Conservation (phyloP, 805 yeast species). For the Monosporozyma yasuniensis region DNA sequence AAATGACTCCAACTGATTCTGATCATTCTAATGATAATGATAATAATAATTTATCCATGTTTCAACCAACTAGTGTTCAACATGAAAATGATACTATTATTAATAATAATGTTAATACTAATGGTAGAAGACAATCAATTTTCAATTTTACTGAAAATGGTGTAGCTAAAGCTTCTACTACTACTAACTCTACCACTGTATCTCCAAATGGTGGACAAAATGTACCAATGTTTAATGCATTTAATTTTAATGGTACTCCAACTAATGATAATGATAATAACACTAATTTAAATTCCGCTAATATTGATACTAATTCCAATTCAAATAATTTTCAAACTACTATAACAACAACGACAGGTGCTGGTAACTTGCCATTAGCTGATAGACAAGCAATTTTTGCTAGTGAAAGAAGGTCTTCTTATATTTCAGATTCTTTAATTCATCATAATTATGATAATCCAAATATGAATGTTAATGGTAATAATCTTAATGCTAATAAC, state of each 20-base stretch:
- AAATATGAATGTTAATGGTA: not conserved
- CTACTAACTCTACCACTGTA: not conserved
- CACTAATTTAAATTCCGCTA: not conserved
- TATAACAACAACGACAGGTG: not conserved
- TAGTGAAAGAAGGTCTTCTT: slow-evolving; percentile 63
- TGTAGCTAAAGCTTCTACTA: not conserved
- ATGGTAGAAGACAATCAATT: slow-evolving; percentile 11
- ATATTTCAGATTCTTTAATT: slow-evolving; percentile 58
- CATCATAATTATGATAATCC: slow-evolving; percentile 11
- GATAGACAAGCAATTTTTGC: not conserved
- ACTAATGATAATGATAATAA: not conserved
- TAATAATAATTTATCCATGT: not conserved
- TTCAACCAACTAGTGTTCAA: not conserved
- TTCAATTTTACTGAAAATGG: slow-evolving; percentile 4
- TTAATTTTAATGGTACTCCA: not conserved
- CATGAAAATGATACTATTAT: not conserved
- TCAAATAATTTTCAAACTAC: not conserved
- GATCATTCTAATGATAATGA: not conserved
- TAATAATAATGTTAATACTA: not conserved
- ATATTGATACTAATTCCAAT: not conserved
- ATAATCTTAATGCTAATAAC: not conserved
- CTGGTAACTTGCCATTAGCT: not conserved
- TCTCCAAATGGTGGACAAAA: not conserved
- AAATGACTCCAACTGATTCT: not conserved
- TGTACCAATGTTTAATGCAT: not conserved